Conservation (phyloP, 2,329 filamentous ascomycete genomes). For the Fusarium ambrosium region DNA sequence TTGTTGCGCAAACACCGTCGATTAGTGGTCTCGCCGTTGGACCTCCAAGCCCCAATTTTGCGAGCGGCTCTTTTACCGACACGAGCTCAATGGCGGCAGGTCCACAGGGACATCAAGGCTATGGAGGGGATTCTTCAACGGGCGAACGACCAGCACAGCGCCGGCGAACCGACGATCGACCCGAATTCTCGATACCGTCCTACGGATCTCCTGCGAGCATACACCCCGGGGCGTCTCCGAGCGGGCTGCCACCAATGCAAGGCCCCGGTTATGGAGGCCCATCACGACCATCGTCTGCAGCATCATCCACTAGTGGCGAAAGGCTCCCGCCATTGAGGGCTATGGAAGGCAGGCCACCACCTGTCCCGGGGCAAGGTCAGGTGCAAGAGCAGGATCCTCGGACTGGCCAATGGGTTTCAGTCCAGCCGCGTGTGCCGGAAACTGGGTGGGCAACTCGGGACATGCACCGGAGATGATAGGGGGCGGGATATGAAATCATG, state of each 20-base stretch:
- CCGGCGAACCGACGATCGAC: conserved; percentile 62
- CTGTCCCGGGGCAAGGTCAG: conserved; percentile 44
- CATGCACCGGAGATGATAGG: conserved; percentile 41
- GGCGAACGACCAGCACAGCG: conserved; percentile 62
- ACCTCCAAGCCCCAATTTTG: conserved; percentile 64
- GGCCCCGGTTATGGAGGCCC: conserved; percentile 54
- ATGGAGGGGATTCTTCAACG: conserved; percentile 58
- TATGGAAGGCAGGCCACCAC: conserved; percentile 56
- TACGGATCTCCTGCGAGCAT: conserved; percentile 53
- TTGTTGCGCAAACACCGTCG: conserved; percentile 71
- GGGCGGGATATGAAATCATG: conserved; percentile 28
- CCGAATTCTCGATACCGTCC: conserved; percentile 57
- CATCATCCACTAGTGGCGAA: conserved; percentile 56
- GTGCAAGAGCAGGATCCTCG: conserved; percentile 52
- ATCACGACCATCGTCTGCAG: conserved; percentile 55
- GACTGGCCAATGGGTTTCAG: conserved; percentile 54
- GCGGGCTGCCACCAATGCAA: conserved; percentile 58
- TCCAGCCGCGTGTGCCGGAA: conserved; percentile 50
- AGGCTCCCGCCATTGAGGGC: conserved; percentile 63
- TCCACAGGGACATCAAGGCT: conserved; percentile 48
- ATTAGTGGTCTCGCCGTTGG: conserved; percentile 66
- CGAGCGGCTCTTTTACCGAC: conserved; percentile 54
- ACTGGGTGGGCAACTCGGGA: conserved; percentile 55
- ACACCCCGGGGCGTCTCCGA: conserved; percentile 50
- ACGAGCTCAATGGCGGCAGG: conserved; percentile 53